phyloP scores from a whole-genome alignment of 768 basidiomycete genomes.

The Mycena chlorophos region DNA sequence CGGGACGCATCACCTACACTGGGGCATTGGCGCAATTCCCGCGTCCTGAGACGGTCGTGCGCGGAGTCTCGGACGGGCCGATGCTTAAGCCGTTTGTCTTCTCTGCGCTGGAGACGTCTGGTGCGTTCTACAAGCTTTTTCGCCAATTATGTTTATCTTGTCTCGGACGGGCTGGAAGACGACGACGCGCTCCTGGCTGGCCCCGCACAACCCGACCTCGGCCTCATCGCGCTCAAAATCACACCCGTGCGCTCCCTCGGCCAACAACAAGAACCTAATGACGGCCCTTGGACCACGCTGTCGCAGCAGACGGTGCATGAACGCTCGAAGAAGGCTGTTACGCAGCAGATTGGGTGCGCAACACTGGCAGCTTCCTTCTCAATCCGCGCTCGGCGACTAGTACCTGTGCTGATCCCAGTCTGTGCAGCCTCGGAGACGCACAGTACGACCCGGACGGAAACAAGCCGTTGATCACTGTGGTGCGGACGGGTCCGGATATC shows the following conservation, averaged over 20 bases:
- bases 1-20: background rate
- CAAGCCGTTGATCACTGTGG: background rate
- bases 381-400: background rate
- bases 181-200: background rate
- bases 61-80: slow-evolving; percentile 4
- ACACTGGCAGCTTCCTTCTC: background rate
- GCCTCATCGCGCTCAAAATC: background rate
- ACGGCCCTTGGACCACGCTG: background rate
- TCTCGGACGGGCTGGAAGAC: too few species aligned
- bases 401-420: background rate
- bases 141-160: too few species aligned
- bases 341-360: background rate
- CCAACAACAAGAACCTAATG: background rate
- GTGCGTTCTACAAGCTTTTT: too few species aligned
- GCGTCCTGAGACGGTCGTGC: background rate
- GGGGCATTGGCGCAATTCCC: too few species aligned
- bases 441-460: background rate
- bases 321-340: background rate
- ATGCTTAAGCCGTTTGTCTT: slow-evolving; percentile 9
- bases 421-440: background rate
- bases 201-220: background rate
- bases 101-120: slow-evolving; percentile 15
- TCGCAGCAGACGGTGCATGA: background rate
- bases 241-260: background rate
- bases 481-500: background rate